A percentile compares a stretch with the other conserved stretches of the same genome.
These are phyloP conservation scores for Tirmania nivea DNA, from an alignment of 495 filamentous ascomycete genomes.

Conservation along the genomic window DNA sequence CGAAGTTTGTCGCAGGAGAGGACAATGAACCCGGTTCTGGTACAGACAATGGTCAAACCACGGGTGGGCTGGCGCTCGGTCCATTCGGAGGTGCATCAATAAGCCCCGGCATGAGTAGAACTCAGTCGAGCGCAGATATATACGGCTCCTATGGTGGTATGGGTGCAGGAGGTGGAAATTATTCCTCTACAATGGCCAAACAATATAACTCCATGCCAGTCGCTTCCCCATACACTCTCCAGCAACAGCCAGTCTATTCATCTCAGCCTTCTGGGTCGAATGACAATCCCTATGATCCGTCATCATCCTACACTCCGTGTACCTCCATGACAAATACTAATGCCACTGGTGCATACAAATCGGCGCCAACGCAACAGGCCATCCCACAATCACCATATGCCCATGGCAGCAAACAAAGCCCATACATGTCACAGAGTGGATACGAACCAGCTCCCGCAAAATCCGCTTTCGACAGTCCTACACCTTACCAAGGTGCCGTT, in stretches of 20 bases:
- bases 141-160: slow-evolving; percentile 29
- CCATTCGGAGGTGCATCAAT: slow-evolving; percentile 62
- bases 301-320: not conserved
- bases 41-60: slow-evolving; percentile 21
- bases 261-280: no score
- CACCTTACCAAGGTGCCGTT: slow-evolving; percentile 1
- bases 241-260: no score
- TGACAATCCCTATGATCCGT: not conserved
- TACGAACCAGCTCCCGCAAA: slow-evolving; percentile 7
- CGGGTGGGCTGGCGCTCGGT: slow-evolving; percentile 24
- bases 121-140: slow-evolving; percentile 52
- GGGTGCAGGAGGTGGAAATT: not conserved
- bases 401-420: not conserved
- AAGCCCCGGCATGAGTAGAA: slow-evolving; percentile 65
- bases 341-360: not conserved
- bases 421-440: not conserved
- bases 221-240: no score
- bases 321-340: not conserved
- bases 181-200: not conserved
- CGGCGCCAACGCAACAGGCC: not conserved
- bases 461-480: not conserved
- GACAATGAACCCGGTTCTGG: slow-evolving; percentile 41
- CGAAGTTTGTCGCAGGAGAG: slow-evolving; percentile 83
- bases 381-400: slow-evolving; percentile 3
- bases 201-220: no score